Evolutionary conservation across 139 green algal genomes (phyloP).

Genomic region (Volvox africanus): DNA sequence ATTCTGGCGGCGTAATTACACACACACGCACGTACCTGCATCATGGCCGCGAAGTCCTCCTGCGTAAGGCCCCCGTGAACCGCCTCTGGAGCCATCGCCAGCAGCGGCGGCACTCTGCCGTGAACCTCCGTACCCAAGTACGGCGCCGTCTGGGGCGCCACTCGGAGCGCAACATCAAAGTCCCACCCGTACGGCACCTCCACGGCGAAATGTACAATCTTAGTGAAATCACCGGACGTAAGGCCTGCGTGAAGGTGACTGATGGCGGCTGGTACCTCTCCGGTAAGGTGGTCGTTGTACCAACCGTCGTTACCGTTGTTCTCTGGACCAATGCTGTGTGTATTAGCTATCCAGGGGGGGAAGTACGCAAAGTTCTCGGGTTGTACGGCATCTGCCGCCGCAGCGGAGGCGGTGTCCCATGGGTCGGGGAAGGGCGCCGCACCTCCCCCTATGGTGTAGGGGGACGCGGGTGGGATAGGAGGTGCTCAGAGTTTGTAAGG

Average conservation of each 20-base stretch:
- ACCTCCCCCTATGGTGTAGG: neutral
- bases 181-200: constrained; percentile 42
- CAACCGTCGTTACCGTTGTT: constrained; percentile 27
- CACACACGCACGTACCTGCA: constrained; percentile 7
- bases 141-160: neutral
- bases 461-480: neutral
- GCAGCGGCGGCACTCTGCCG: constrained; percentile 28
- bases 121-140: constrained; percentile 24
- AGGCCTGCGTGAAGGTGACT: constrained; percentile 40
- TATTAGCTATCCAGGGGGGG: constrained; percentile 39
- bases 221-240: constrained; percentile 7
- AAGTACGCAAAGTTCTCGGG: constrained; percentile 43
- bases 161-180: neutral
- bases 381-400: neutral
- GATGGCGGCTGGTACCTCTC: neutral
- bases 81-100: constrained; percentile 30
- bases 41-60: neutral
- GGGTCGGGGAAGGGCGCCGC: constrained; percentile 39
- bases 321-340: neutral
- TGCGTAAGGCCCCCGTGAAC: neutral
- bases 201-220: constrained; percentile 17
- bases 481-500: no score
- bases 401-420: neutral
- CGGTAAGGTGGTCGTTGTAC: constrained; percentile 28
- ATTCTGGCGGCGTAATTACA: no score